These are phyloP conservation scores for Fusarium oligoseptatum DNA, from an alignment of 2,329 filamentous ascomycete species.

Conservation along the genomic window DNA sequence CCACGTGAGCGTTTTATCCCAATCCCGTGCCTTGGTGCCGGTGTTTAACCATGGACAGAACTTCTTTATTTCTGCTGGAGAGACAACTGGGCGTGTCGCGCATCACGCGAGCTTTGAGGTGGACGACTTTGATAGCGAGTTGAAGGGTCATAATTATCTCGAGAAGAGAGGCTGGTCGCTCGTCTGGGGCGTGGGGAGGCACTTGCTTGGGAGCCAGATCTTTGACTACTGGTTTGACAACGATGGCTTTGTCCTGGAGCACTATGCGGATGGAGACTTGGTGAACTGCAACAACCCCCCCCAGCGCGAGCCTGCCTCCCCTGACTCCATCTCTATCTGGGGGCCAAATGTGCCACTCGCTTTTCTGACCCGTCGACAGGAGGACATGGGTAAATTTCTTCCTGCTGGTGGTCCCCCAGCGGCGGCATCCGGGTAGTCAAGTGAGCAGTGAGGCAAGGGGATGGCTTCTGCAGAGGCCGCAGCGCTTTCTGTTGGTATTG, in stretches of 20 bases:
- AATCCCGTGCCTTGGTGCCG: no score
- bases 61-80: no score
- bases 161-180: slow-evolving; percentile 63
- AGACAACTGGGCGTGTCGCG: no score
- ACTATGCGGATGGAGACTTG: slow-evolving; percentile 73
- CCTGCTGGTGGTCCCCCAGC: no score
- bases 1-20: no score
- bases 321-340: slow-evolving; percentile 30
- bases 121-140: slow-evolving; percentile 72
- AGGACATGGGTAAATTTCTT: no score
- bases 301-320: slow-evolving; percentile 43
- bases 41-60: no score
- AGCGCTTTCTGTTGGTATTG: no score
- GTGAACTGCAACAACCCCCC: slow-evolving; percentile 60
- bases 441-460: no score
- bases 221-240: slow-evolving; percentile 75
- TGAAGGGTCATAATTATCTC: slow-evolving; percentile 71
- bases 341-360: slow-evolving; percentile 32
- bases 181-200: slow-evolving; percentile 73
- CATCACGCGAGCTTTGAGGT: slow-evolving; percentile 56
- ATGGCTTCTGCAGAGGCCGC: no score
- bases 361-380: background rate
- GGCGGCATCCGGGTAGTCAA: no score
- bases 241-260: slow-evolving; percentile 66
- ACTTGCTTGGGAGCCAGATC: slow-evolving; percentile 71